Base-by-base conservation (phyloP, 2,329 filamentous ascomycete species). In the Beauveria varroae region DNA sequence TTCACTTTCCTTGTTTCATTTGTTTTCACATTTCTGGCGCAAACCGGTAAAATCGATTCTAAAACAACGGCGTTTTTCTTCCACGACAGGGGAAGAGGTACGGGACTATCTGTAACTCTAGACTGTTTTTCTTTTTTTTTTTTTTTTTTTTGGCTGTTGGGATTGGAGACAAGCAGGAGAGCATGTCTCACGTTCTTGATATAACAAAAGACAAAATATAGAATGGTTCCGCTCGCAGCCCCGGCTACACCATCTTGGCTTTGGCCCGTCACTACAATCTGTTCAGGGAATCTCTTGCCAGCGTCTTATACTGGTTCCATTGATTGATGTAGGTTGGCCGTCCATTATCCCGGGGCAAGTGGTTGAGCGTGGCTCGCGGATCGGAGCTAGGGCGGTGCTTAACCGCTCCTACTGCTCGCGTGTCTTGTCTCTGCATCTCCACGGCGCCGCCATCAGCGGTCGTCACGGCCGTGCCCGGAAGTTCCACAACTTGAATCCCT, bases 321-420 rank as follows among this genome's bases (percentile, higher is more conserved):
- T 75, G 71, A 60, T 75, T 75, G 56, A 75, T 68, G 61, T 74
- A 74, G 18, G 66, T 61, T 50, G 64, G 69, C 52, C 63, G 69
- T 50, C 67, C 70, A 61, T 60, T 67, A 57, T 72, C 69, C n/a
- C 65, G 64, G n/a, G 65, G 62, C 18, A 71, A 65, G 18, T 69
- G 67, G 56, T 72, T 72, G 62, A 75, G 70, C 60, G 73, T 75
- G 51, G 73, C 72, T 20, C 66, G 67, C 3, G 72, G 73, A 62
- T 74, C 73, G n/a, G 60, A 64, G 22, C n/a, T 51, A 4, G 60
- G 53, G 37, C 53, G 52, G 16, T 61, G 53, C 53, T 61, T 57
- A 51, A 61, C 60, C 37, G 44, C 28, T 16, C 46, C 46, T 16
- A 43, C n/a, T 24, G 44, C 37, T 16, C n/a, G 53, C 24, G 26